phyloP scores from a whole-genome alignment of 106 monocot genomes.

The Dendrobium huoshanense region DNA sequence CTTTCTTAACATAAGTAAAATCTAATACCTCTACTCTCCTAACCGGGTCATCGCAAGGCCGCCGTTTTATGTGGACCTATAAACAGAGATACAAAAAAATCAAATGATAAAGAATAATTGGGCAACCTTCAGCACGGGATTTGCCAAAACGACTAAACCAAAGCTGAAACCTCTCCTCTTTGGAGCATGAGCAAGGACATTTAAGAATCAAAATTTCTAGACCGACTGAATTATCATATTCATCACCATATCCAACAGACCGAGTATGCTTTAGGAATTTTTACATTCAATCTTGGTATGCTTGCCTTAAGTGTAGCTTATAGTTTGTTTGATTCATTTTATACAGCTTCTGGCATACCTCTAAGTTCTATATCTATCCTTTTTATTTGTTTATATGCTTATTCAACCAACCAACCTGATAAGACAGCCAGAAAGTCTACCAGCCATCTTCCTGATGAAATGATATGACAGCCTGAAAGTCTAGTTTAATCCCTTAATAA shows the following conservation, averaged over 20 bases:
- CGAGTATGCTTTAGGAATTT: background rate
- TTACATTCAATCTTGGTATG: background rate
- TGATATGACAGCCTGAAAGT: background rate
- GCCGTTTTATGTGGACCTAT: too few relatives aligned
- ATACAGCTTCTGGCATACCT: background rate
- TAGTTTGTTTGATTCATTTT: background rate
- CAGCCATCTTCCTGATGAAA: background rate
- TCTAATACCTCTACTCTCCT: too few relatives aligned
- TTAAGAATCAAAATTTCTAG: background rate
- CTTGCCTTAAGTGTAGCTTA: background rate
- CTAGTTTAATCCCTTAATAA: background rate
- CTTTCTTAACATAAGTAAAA: too few relatives aligned
- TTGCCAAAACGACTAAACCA: too few relatives aligned
- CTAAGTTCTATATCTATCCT: background rate
- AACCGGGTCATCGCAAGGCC: too few relatives aligned
- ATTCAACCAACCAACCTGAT: background rate
- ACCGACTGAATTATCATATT: background rate
- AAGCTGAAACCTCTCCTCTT: too few relatives aligned
- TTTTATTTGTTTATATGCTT: background rate
- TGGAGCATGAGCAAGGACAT: background rate
- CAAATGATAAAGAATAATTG: constrained; percentile 2
- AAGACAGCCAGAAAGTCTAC: background rate
- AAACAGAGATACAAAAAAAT: background rate
- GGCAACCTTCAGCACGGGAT: background rate
- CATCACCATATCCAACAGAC: background rate